Conservation (phyloP, 805 yeast genomes). For the Pichia nakasei region DNA sequence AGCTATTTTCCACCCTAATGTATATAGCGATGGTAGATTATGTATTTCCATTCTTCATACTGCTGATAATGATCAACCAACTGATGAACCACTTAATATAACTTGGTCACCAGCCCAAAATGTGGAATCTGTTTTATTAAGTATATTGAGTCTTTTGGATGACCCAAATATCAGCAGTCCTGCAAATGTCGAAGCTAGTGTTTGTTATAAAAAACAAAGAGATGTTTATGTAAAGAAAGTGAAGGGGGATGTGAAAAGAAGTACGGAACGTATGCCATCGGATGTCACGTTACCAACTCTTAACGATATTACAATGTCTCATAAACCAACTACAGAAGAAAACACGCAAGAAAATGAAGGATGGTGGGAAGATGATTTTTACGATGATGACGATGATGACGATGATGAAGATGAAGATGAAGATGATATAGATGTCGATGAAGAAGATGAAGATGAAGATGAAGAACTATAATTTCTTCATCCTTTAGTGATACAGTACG, state of each 20-base stretch:
- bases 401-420: conserved; percentile 23
- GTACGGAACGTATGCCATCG: conserved; percentile 76
- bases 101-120: conserved; percentile 95
- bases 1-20: conserved; percentile 93
- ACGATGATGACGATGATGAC: conserved; percentile 27
- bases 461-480: not conserved
- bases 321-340: conserved; percentile 18
- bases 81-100: conserved; percentile 89
- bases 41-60: conserved; percentile 92
- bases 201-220: conserved; percentile 77
- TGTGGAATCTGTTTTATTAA: conserved; percentile 85
- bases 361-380: conserved; percentile 26
- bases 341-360: conserved; percentile 24
- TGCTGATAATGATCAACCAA: conserved; percentile 66
- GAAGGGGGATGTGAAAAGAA: conserved; percentile 69
- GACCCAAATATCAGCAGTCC: conserved; percentile 94
- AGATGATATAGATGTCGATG: conserved; percentile 21
- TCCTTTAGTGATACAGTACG: conserved; percentile 3
- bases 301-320: conserved; percentile 29
- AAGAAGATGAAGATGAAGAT: conserved; percentile 17
- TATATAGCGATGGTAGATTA: conserved; percentile 85
- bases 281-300: conserved; percentile 77
- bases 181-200: conserved; percentile 97
- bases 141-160: conserved; percentile 82
- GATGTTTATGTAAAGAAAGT: conserved; percentile 74